Evolutionary conservation across 192 early-diverging fungal species (phyloP).

Genomic region (Dimargaris verticillata): DNA sequence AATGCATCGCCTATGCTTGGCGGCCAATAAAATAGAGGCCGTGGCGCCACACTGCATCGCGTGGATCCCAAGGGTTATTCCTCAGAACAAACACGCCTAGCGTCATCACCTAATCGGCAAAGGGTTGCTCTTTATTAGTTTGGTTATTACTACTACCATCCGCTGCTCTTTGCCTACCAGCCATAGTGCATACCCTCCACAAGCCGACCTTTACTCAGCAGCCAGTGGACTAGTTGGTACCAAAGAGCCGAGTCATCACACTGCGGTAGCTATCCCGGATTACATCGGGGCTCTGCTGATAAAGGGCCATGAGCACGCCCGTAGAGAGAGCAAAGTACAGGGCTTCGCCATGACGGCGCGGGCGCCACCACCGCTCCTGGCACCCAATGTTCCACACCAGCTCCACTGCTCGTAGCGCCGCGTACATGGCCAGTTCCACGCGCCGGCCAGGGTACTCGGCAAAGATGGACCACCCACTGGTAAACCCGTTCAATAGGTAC

Average conservation of each 20-base stretch:
- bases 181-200: no score
- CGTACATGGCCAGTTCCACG: slow-evolving; percentile 71
- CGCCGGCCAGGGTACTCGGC: slow-evolving; percentile 43
- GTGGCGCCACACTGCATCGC: no score
- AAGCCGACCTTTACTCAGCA: no score
- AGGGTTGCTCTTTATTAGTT: no score
- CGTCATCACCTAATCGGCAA: no score
- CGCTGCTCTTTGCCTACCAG: no score
- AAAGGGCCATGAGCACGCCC: slow-evolving; percentile 64
- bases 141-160: no score
- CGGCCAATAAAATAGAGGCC: no score
- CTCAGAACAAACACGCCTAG: no score
- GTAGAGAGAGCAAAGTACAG: slow-evolving; percentile 53
- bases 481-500: slow-evolving; percentile 37
- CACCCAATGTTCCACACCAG: slow-evolving; percentile 46
- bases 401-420: slow-evolving; percentile 61
- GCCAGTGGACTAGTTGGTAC: slow-evolving; percentile 22
- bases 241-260: slow-evolving; percentile 64
- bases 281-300: slow-evolving; percentile 57
- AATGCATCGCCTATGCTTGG: no score
- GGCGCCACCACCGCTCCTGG: slow-evolving; percentile 33
- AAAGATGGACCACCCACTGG: slow-evolving; percentile 37
- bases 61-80: no score
- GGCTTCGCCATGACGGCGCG: slow-evolving; percentile 52
- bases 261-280: slow-evolving; percentile 60